Percentiles rank a stretch among this genome's conserved stretches.
These are phyloP conservation scores for Acanthamoeba culbertsoni DNA, from an alignment of 208 protist species.

Conservation along the genomic window DNA sequence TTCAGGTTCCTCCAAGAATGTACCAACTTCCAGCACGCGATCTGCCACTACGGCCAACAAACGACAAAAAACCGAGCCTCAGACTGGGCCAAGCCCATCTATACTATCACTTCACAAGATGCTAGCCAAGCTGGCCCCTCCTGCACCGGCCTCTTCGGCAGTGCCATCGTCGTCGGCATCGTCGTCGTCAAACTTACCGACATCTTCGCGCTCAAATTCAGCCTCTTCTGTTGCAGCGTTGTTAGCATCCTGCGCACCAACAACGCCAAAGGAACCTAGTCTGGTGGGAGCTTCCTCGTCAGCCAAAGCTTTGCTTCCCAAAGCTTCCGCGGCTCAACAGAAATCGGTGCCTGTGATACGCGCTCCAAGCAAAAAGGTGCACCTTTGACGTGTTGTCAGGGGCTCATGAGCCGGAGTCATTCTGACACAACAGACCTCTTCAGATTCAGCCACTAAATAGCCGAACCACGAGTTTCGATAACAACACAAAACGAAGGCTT, in stretches of 20 bases:
- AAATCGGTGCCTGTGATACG: too few relatives aligned
- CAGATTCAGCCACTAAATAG: neutral
- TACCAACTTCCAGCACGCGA: neutral
- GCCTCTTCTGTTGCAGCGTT: too few relatives aligned
- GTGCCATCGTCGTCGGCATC: neutral
- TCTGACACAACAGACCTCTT: too few relatives aligned
- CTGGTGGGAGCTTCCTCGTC: too few relatives aligned
- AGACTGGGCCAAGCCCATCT: neutral
- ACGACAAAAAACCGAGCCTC: neutral
- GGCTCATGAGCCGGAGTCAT: too few relatives aligned
- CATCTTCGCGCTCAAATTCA: neutral
- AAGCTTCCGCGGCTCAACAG: too few relatives aligned
- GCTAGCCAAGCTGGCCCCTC: neutral
- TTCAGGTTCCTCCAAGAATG: neutral
- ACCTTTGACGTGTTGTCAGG: too few relatives aligned
- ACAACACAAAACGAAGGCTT: neutral
- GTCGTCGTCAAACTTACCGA: neutral
- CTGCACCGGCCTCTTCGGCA: neutral
- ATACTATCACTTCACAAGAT: neutral
- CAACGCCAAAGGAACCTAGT: neutral
- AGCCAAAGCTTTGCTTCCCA: too few relatives aligned
- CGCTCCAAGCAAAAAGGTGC: too few relatives aligned
- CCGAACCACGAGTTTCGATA: neutral
- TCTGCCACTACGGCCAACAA: neutral
- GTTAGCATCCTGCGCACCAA: too few relatives aligned